These are phyloP conservation scores for Beauveria australis DNA, from an alignment of 2,329 filamentous ascomycete species.

Conservation along the genomic window DNA sequence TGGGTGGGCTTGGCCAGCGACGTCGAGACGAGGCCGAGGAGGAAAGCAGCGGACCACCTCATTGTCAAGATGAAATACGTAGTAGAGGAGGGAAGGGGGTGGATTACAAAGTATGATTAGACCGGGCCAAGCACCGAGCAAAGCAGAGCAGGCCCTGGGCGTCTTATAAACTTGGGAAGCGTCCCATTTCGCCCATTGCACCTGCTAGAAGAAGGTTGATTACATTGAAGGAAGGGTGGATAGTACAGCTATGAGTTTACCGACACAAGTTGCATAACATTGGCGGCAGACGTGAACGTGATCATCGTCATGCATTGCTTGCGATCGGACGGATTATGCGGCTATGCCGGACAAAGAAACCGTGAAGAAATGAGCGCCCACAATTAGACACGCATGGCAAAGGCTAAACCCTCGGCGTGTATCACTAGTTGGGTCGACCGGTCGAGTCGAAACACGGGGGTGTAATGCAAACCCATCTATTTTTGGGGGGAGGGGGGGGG, in stretches of 20 bases:
- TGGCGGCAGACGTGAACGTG: background rate
- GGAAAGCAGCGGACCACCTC: constrained; percentile 5
- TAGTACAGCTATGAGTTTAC: too few species aligned
- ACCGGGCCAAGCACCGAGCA: background rate
- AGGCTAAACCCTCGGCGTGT: background rate
- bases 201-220: background rate
- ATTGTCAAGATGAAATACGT: background rate
- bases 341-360: background rate
- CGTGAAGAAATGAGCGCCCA: background rate
- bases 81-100: background rate
- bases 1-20: constrained; percentile 2
- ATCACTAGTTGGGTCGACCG: background rate
- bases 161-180: background rate
- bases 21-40: constrained; percentile 7
- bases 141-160: background rate
- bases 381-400: background rate
- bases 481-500: too few species aligned
- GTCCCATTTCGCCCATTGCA: background rate
- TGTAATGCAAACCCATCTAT: background rate
- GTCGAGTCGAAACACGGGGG: constrained; percentile 7
- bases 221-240: too few species aligned
- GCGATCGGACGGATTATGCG: background rate
- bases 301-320: background rate
- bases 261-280: background rate
- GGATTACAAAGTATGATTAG: background rate